Percentiles rank a stretch among this genome's conserved stretches.
Evolutionary conservation across 1,139 yeast genomes (phyloP).

Genomic region (Geotrichum aggregatum): DNA sequence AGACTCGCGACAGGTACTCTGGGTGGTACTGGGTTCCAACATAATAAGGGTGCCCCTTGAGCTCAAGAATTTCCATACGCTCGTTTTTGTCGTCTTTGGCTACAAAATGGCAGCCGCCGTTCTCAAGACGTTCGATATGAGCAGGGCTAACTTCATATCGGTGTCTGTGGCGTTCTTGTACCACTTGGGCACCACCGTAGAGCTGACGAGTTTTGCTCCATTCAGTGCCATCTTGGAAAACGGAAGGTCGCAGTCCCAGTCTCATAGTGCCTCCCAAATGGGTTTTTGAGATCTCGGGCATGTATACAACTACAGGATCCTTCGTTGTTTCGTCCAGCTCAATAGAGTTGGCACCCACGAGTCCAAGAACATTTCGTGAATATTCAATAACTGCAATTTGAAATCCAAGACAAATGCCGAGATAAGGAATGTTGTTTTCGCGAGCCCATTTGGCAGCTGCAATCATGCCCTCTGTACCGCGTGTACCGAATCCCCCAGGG

Average conservation of each 20-base stretch:
- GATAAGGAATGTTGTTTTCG: constrained; percentile 85
- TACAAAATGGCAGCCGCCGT: constrained; percentile 76
- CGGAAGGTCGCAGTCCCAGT: constrained; percentile 87
- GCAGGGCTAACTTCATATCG: constrained; percentile 97
- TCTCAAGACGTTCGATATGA: constrained; percentile 65
- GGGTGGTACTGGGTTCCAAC: constrained; percentile 99
- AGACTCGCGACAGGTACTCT: constrained; percentile 90
- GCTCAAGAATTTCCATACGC: constrained; percentile 92
- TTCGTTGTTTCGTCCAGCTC: constrained; percentile 68
- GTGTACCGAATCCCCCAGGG: constrained; percentile 96
- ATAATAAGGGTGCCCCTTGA: constrained; percentile 75
- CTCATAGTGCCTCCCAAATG: constrained; percentile 99
- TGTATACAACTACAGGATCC: constrained; percentile 85
- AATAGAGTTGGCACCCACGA: constrained; percentile 65
- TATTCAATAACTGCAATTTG: constrained; percentile 97
- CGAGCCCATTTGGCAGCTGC: constrained; percentile 97
- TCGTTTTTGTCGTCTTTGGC: constrained; percentile 87
- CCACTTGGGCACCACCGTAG: constrained; percentile 67
- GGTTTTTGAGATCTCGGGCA: constrained; percentile 97
- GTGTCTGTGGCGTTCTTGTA: constrained; percentile 95
- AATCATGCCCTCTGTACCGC: constrained; percentile 98
- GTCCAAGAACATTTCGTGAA: constrained; percentile 74
- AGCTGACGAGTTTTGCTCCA: constrained; percentile 72
- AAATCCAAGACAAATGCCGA: constrained; percentile 96
- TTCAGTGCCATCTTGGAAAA: constrained; percentile 68